phyloP scores from a whole-genome alignment of 805 yeast genomes.

The Hanseniaspora taiwanica region DNA sequence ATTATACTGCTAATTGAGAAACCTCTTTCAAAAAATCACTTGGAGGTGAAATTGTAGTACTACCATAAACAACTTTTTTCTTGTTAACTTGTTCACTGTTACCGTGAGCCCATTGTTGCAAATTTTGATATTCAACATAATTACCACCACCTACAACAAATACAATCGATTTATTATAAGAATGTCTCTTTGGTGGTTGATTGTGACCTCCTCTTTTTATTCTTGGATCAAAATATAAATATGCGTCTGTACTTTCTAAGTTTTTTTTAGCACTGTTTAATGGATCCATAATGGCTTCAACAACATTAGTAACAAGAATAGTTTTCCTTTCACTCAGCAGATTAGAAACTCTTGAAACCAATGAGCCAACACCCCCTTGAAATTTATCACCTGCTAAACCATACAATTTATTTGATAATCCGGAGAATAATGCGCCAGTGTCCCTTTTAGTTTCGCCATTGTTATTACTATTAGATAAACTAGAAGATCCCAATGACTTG shows the following conservation, averaged over 20 bases:
- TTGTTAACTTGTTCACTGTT: constrained; percentile 25
- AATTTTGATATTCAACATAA: constrained; percentile 83
- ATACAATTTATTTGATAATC: constrained; percentile 62
- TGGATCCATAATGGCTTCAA: constrained; percentile 88
- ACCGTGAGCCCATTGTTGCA: constrained; percentile 70
- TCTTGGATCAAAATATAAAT: constrained; percentile 80
- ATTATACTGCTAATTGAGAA: constrained; percentile 24
- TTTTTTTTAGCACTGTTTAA: constrained; percentile 45
- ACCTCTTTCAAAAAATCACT: constrained; percentile 57
- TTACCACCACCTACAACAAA: constrained; percentile 97
- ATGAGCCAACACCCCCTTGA: constrained; percentile 79
- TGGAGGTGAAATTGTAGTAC: constrained; percentile 67
- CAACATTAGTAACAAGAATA: constrained; percentile 80
- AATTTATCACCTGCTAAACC: constrained; percentile 72
- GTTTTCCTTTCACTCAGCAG: constrained; percentile 78
- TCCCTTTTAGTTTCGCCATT: constrained; percentile 14
- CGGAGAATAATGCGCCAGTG: constrained; percentile 50
- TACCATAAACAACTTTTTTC: constrained; percentile 70
- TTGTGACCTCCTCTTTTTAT: constrained; percentile 79
- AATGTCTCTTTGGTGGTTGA: constrained; percentile 73
- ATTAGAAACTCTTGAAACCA: constrained; percentile 78
- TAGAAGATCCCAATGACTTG: background rate
- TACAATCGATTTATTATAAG: constrained; percentile 70
- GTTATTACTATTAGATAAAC: constrained; percentile 15
- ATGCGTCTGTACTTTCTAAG: constrained; percentile 73